Evolutionary conservation across 768 basidiomycete species (phyloP), one percentile per base, ranked within the genome.

Genomic region (Lactarius deliciosus): DNA sequence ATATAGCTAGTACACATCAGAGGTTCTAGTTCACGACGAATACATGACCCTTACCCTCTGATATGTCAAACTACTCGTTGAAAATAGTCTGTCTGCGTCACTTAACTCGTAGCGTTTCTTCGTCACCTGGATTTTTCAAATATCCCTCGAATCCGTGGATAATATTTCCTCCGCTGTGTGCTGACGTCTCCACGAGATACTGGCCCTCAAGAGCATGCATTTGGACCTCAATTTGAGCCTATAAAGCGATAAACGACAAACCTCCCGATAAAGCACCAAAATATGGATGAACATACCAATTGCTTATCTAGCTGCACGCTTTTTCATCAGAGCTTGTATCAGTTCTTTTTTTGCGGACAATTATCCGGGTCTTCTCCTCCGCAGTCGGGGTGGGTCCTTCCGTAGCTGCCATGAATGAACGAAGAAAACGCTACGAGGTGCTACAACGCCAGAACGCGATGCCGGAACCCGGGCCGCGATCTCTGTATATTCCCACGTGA

Each of bases 131-230:
- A 71, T 88, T 88, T 76, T 94, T 94, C 65, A 94, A 83, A 74
- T 93, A 94, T 50, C 88, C 86, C 63, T 94, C 92, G 69, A 94
- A 94, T 5, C 92, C 92, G 71, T 89, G 89, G 43, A 94, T 89
- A 61, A 94, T 93, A 71, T 94, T 94, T 36, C 92, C 92, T 20
- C 92, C 91, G 71, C 85, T 87, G 68, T 89, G 87, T 0, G 81
- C 80, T 1, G 88, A 85, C 0, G 92, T 93, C 61, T 94, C 92
- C 8, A 86, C 84, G 41, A 94, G 79, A 75, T 94, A 94, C 4
- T 82, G 77, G 10, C 84, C 85, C 75, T 94, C 92, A 32, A 91
- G 80, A 68, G 85, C 87, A 77, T 90, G 90, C 70, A 94, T 90
- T 72, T 90, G 85, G 34, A 85, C 79, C 77, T 94, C 92, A 64